Conservation (phyloP, 2,329 filamentous ascomycete species). For the Cryphonectria nitschkei region DNA sequence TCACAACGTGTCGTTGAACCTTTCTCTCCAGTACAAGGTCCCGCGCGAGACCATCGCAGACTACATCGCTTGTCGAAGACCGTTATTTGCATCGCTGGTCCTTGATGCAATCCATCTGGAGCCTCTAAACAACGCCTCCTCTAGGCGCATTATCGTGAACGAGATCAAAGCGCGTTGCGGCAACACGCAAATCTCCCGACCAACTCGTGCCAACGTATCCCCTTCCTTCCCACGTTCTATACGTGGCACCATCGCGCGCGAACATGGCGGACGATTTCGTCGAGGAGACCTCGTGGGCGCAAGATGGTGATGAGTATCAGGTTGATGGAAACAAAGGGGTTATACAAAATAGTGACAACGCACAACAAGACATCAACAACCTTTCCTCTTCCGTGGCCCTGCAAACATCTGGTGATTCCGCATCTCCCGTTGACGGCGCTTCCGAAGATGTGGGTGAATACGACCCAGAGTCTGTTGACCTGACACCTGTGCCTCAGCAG, state of each 20-base stretch:
- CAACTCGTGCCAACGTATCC: conserved; percentile 3
- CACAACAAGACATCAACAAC: conserved; percentile 49
- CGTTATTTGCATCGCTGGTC: not conserved
- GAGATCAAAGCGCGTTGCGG: not conserved
- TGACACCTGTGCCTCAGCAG: conserved; percentile 33
- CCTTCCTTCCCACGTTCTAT: not conserved
- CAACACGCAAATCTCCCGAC: not conserved
- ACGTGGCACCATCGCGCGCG: conserved; percentile 13
- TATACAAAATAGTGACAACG: conserved; percentile 50
- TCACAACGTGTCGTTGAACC: not conserved
- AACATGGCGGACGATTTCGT: conserved; percentile 27
- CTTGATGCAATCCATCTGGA: not conserved
- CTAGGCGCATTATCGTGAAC: conserved; percentile 7
- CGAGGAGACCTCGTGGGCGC: conserved; percentile 51
- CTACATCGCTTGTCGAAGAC: not conserved
- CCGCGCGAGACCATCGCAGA: not conserved
- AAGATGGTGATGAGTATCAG: conserved; percentile 58
- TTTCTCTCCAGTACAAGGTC: not conserved
- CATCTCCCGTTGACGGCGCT: conserved; percentile 46
- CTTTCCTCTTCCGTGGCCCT: conserved; percentile 48
- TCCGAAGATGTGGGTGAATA: conserved; percentile 60
- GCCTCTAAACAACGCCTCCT: not conserved
- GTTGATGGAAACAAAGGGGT: conserved; percentile 45
- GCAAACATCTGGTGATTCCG: conserved; percentile 53
- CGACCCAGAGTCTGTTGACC: conserved; percentile 59